Base-by-base conservation (phyloP, 1,284 basidiomycete genomes). In the Trametes sp. region DNA sequence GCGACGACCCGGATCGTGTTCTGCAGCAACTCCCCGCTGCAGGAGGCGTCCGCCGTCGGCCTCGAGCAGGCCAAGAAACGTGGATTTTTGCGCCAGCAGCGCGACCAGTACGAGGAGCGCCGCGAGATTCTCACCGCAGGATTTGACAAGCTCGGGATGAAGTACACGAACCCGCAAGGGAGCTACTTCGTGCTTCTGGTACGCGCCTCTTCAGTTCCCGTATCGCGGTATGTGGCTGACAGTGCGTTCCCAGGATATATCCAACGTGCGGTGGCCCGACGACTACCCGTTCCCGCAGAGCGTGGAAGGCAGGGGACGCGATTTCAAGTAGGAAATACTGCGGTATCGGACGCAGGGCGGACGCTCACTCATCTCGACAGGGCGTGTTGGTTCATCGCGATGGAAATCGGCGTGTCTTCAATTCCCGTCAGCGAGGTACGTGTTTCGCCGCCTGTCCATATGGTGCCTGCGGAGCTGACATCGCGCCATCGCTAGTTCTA, bases 1-100 rank as follows among this genome's bases (percentile, higher is more conserved):
- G 97, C 95, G 0, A 90, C 90, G 55, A 96, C 95, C 0, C 90
- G 97, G 45, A 97, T 99, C 73, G 93, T 98, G 21, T 99, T 98
- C 80, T 96, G 93, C 78, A 88, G 90, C 63, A 97, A 96, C 78
- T 95, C 94, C 0, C 93, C 94, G 10, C 80, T 96, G 63, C 95
- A 98, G 77, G 96, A 98, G 80, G 96, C 96, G 16, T 89, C 88
- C 21, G 97, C 98, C 0, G 84, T 85, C 21, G 98, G 96, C 33
- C 81, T 98, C 59, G 92, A 94, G 75, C 82, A 90, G 70, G 94
- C 92, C 1, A 77, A 78, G 11, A 77, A 91, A 68, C 85, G 88
- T 63, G 76, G 83, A 48, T 99, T 95, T 82, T 96, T 98, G 71
- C 85, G 87, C 66, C 88, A 76, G 24, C 96, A 99, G 74, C 74